A percentile compares a stretch with the other conserved stretches of the same genome.
These are phyloP conservation scores for Colletotrichum liriopes DNA, from an alignment of 2,329 filamentous ascomycete genomes.

Conservation along the genomic window DNA sequence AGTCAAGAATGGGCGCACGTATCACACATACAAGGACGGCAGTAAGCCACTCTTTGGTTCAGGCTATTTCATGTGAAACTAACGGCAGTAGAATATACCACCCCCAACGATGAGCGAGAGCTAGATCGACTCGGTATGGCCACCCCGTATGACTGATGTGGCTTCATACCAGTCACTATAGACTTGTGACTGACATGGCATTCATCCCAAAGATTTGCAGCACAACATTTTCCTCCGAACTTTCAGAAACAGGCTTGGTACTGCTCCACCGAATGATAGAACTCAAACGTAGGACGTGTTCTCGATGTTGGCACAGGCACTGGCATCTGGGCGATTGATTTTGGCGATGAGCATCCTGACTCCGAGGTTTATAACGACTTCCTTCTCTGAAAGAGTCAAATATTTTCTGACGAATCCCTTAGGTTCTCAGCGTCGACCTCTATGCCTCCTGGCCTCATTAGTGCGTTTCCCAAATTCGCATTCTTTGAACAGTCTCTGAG, in stretches of 20 bases:
- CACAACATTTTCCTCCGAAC: slow-evolving; percentile 54
- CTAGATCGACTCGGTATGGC: slow-evolving; percentile 28
- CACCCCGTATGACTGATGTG: background rate
- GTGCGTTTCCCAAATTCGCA: slow-evolving; percentile 60
- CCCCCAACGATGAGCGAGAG: slow-evolving; percentile 28
- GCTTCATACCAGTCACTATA: background rate
- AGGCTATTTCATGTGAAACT: background rate
- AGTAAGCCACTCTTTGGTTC: background rate
- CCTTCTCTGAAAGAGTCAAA: no score
- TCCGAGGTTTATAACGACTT: slow-evolving; percentile 44
- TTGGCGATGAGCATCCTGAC: slow-evolving; percentile 50
- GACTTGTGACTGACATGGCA: background rate
- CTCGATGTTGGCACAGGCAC: slow-evolving; percentile 47
- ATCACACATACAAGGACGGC: slow-evolving; percentile 50
- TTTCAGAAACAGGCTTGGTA: slow-evolving; percentile 49
- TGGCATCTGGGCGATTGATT: slow-evolving; percentile 47
- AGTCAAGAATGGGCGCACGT: slow-evolving; percentile 49
- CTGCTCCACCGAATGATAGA: slow-evolving; percentile 46
- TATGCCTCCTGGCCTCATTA: slow-evolving; percentile 66
- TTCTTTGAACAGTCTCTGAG: background rate
- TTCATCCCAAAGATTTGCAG: slow-evolving; percentile 50
- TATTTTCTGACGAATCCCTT: background rate
- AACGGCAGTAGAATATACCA: slow-evolving; percentile 15
- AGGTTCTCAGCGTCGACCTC: slow-evolving; percentile 68
- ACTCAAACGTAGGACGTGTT: slow-evolving; percentile 31